Conservation (phyloP, 108 stramenopile species). For the Cylindrotheca closterium region DNA sequence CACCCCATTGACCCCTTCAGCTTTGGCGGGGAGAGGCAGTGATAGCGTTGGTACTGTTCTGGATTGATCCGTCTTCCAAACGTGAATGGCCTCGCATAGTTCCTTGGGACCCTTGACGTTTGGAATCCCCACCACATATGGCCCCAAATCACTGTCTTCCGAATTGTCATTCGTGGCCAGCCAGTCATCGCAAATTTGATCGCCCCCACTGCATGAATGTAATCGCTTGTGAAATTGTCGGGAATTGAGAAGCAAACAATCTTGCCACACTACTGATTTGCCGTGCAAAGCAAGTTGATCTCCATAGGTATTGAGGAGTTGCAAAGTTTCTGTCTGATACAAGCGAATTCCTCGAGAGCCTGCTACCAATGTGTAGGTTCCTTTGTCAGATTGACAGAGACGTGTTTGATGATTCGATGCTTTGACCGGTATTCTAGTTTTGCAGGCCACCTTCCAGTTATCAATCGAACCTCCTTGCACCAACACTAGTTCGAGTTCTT, state of each 20-base stretch:
- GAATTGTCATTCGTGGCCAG: background rate
- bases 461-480: slow-evolving; percentile 36
- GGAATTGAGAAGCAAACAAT: slow-evolving; percentile 31
- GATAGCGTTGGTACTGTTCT: slow-evolving; percentile 24
- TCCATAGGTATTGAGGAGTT: slow-evolving; percentile 45
- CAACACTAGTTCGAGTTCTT: slow-evolving; percentile 28
- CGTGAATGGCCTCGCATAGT: slow-evolving; percentile 35
- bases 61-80: slow-evolving; percentile 39
- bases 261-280: slow-evolving; percentile 49
- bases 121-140: slow-evolving; percentile 38
- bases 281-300: slow-evolving; percentile 64
- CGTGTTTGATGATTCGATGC: slow-evolving; percentile 17
- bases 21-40: slow-evolving; percentile 28
- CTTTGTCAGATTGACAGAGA: slow-evolving; percentile 32
- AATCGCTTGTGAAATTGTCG: background rate
- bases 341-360: slow-evolving; percentile 44
- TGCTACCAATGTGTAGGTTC: slow-evolving; percentile 40
- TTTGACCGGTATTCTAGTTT: slow-evolving; percentile 32
- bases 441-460: slow-evolving; percentile 41
- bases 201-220: no score
- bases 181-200: slow-evolving; percentile 19
- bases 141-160: slow-evolving; percentile 13
- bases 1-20: slow-evolving; percentile 30
- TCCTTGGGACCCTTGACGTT: slow-evolving; percentile 44
- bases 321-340: slow-evolving; percentile 43